phyloP scores from a whole-genome alignment of 2,329 filamentous ascomycete genomes.

The Verticillium zaregamsianum region DNA sequence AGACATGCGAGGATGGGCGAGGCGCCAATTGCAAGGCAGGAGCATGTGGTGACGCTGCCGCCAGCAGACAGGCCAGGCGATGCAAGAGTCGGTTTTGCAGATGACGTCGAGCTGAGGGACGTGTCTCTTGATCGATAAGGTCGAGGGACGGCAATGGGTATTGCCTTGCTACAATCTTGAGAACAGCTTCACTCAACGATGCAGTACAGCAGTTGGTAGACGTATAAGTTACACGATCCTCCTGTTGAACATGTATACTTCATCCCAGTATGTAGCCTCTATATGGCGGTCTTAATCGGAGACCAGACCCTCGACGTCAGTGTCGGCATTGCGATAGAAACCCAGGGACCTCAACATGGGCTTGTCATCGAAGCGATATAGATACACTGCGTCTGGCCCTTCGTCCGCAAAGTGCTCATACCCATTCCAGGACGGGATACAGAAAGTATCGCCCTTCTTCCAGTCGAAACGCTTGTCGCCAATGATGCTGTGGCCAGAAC shows the following conservation, averaged over 20 bases:
- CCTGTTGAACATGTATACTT: too few species aligned
- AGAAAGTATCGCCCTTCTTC: constrained; percentile 50
- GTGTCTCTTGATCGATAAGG: not conserved
- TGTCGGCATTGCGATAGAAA: constrained; percentile 38
- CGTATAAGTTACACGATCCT: too few species aligned
- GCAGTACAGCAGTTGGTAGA: too few species aligned
- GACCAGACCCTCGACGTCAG: constrained; percentile 34
- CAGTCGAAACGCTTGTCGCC: constrained; percentile 32
- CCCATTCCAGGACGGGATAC: constrained; percentile 45
- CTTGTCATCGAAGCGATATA: constrained; percentile 51
- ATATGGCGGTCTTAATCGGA: constrained; percentile 8
- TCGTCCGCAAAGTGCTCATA: constrained; percentile 41
- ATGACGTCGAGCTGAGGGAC: not conserved
- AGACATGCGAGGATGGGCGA: not conserved
- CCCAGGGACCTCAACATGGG: constrained; percentile 49
- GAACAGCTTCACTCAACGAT: too few species aligned
- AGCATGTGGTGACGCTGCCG: not conserved
- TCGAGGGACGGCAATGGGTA: not conserved
- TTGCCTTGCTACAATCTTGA: not conserved
- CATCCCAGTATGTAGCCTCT: too few species aligned
- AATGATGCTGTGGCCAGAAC: constrained; percentile 36
- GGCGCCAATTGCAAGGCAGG: too few species aligned
- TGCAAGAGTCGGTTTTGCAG: not conserved
- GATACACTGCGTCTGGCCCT: constrained; percentile 31
- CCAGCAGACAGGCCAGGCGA: too few species aligned